These are phyloP conservation scores for Xenosphaeropsis pyriputrescens DNA, from an alignment of 2,329 filamentous ascomycete genomes.

Conservation along the genomic window DNA sequence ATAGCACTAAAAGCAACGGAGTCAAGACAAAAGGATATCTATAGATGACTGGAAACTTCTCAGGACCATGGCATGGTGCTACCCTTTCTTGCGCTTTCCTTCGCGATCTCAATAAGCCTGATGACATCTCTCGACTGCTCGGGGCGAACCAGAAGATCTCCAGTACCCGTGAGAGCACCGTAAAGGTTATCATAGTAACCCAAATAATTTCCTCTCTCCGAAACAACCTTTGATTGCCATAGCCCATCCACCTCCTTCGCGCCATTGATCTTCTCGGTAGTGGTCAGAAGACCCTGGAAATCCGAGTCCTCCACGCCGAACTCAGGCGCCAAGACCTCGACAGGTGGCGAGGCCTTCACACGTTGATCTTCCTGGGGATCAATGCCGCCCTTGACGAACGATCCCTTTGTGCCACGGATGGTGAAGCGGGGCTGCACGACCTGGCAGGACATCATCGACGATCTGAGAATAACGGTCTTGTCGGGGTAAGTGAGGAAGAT, in stretches of 20 bases:
- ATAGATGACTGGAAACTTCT: too few species aligned
- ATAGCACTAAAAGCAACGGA: too few species aligned
- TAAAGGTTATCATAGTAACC: conserved; percentile 26
- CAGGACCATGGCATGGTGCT: conserved; percentile 15
- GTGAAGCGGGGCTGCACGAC: too few species aligned
- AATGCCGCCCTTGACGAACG: conserved; percentile 22
- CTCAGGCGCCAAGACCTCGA: conserved; percentile 6
- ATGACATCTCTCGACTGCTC: conserved; percentile 23
- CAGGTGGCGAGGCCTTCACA: conserved; percentile 15
- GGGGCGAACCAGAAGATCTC: conserved; percentile 23
- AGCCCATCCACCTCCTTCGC: too few species aligned
- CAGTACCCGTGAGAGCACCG: conserved; percentile 22
- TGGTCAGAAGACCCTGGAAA: conserved; percentile 23
- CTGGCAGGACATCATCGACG: too few species aligned
- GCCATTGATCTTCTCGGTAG: conserved; percentile 20
- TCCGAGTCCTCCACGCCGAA: conserved; percentile 22
- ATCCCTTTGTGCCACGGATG: conserved; percentile 18
- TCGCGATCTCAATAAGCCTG: conserved; percentile 25
- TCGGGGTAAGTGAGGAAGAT: conserved; percentile 18
- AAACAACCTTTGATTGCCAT: too few species aligned
- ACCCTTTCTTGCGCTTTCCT: conserved; percentile 21
- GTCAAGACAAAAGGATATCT: too few species aligned
- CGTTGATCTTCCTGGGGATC: conserved; percentile 21
- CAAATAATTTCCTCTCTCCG: conserved; percentile 20
- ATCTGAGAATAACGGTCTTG: too few species aligned